Percentiles rank a stretch among this genome's conserved stretches.
phyloP scores from a whole-genome alignment of 2,329 filamentous ascomycete genomes.

The Hyphodiscus sp. region DNA sequence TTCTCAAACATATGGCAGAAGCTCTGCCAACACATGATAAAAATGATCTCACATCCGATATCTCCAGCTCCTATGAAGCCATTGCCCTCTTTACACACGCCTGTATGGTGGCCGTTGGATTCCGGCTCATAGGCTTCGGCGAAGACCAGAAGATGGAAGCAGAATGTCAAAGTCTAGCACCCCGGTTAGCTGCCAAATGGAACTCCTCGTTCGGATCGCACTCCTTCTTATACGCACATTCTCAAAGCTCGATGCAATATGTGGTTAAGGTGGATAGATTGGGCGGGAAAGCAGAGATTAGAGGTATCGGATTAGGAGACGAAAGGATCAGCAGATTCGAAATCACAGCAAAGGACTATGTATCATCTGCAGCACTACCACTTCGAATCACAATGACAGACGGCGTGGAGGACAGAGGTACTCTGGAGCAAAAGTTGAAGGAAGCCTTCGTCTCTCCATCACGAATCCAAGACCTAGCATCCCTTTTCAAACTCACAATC shows the following conservation, averaged over 20 bases:
- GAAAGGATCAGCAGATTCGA: constrained; percentile 79
- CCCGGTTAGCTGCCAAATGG: constrained; percentile 70
- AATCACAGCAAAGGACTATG: constrained; percentile 64
- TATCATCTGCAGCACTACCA: constrained; percentile 54
- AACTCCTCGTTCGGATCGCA: constrained; percentile 66
- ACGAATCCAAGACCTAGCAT: constrained; percentile 63
- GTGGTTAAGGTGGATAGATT: constrained; percentile 76
- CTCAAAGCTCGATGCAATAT: constrained; percentile 78
- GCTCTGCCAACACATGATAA: constrained; percentile 49
- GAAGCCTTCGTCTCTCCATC: constrained; percentile 68
- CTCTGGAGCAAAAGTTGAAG: constrained; percentile 42
- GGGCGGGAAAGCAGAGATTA: constrained; percentile 76
- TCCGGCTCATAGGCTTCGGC: constrained; percentile 74
- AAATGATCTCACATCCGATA: constrained; percentile 50
- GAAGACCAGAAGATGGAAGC: constrained; percentile 69
- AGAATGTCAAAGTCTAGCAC: constrained; percentile 49
- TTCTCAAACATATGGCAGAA: constrained; percentile 52
- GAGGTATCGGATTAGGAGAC: constrained; percentile 71
- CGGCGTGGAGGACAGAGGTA: constrained; percentile 45
- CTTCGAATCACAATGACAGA: constrained; percentile 46
- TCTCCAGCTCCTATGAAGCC: constrained; percentile 72
- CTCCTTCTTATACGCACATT: constrained; percentile 80
- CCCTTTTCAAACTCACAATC: constrained; percentile 68
- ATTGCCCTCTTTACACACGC: constrained; percentile 80
- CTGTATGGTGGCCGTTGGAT: constrained; percentile 73